These are phyloP conservation scores for Anisodus acutangulus DNA, from an alignment of 257 asterid species.

Conservation along the genomic window DNA sequence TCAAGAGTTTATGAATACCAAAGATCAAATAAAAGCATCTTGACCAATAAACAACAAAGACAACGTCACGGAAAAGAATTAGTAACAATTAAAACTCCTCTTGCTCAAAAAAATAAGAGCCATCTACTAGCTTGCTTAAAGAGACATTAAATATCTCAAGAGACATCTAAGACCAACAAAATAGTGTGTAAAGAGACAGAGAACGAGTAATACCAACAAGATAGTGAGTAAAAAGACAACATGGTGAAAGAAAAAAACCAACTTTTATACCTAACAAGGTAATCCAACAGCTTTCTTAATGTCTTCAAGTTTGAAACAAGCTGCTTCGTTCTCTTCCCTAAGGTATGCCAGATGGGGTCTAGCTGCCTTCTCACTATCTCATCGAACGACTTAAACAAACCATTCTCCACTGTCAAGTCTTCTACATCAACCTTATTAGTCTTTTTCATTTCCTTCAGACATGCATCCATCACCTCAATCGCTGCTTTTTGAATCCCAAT, in stretches of 20 bases:
- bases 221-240: slow-evolving; percentile 4
- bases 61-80: background rate
- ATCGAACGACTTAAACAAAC: slow-evolving; percentile 95
- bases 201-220: background rate
- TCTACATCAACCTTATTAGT: slow-evolving; percentile 96
- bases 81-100: slow-evolving; percentile 2
- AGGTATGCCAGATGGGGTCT: slow-evolving; percentile 98
- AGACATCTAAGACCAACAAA: slow-evolving; percentile 10
- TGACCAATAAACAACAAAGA: slow-evolving; percentile 8
- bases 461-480: slow-evolving; percentile 93
- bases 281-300: slow-evolving; percentile 87
- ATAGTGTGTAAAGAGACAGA: background rate
- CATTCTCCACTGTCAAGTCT: slow-evolving; percentile 94
- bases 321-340: slow-evolving; percentile 93
- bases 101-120: background rate
- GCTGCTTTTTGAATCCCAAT: slow-evolving; percentile 88
- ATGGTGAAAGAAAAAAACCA: slow-evolving; percentile 24
- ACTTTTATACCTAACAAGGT: slow-evolving; percentile 73
- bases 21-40: slow-evolving; percentile 8
- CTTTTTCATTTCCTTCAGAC: slow-evolving; percentile 95
- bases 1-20: background rate
- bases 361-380: slow-evolving; percentile 90
- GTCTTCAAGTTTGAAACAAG: slow-evolving; percentile 97
- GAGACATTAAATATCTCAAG: background rate
- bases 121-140: slow-evolving; percentile 9